Evolutionary conservation across 2,329 filamentous ascomycete species (phyloP), one percentile per base, ranked within the genome.

Genomic region (Drechslerella dactyloides): DNA sequence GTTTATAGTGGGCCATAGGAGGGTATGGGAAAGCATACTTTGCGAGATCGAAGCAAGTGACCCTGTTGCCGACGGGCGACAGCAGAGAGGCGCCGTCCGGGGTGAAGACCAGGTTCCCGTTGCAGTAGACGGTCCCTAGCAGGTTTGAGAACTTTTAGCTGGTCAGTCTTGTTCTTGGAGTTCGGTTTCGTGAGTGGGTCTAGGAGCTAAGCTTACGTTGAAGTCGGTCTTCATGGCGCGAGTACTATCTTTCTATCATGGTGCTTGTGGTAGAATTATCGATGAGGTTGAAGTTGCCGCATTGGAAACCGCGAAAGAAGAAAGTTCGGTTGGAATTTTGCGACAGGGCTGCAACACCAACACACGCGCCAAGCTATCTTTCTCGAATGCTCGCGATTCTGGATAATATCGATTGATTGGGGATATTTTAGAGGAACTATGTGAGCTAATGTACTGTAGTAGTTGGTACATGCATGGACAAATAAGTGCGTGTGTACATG

Each of bases 141-240:
- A 99, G 86, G 82, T 97, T 99, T 80, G 93, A 96, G 82, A 99
- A 99, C 93, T 97, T 48, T 52, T n/a, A 23, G 72, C 46, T 75
- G 44, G 27, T 55, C 27, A 53, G 52, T 44, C 37, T 35, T 8
- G 15, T 46, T 17, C n/a, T 42, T 42, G 13, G 17, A 4, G 13
- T 23, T 19, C 48, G 2, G 40, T 42, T 3, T 37, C 17, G 21
- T 46, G 15, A 37, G 13, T 33, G 8, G n/a, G 30, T 50, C 17
- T 11, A 11, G 52, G 17, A 42, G 51, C 19, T 10, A 17, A 15
- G 68, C 80, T 74, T 82, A 96, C 93, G 87, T 94, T 96, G 81
- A 97, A 99, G 82, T 97, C 93, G 76, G 93, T 97, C 90, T 97
- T 99, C 94, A 99, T 99, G 73, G 74, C 84, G 66, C 44, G n/a